These are phyloP conservation scores for Sphaerobolus stellatus DNA, from an alignment of 1,284 basidiomycete genomes.

Conservation along the genomic window DNA sequence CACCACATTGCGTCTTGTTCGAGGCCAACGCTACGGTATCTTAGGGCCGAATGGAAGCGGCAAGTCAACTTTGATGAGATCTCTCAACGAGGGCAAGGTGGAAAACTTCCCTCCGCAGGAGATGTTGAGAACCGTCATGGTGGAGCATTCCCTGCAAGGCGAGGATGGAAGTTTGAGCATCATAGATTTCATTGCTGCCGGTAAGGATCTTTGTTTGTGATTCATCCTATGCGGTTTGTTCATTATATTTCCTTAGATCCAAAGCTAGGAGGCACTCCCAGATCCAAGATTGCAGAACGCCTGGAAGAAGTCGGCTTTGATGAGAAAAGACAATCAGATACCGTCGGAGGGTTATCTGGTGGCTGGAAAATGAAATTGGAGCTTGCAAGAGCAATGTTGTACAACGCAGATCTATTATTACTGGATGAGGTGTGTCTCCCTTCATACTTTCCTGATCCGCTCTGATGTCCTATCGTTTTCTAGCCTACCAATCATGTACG, in stretches of 20 bases:
- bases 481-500: slow-evolving; percentile 92
- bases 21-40: slow-evolving; percentile 93
- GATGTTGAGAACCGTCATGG: slow-evolving; percentile 88
- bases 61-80: slow-evolving; percentile 96
- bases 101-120: slow-evolving; percentile 94
- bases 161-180: slow-evolving; percentile 83
- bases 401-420: slow-evolving; percentile 91
- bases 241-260: slow-evolving; percentile 25
- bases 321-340: slow-evolving; percentile 79
- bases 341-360: slow-evolving; percentile 90
- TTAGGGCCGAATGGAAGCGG: slow-evolving; percentile 95
- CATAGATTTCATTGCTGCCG: slow-evolving; percentile 85
- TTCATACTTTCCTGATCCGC: slow-evolving; percentile 10
- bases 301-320: slow-evolving; percentile 90
- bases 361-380: slow-evolving; percentile 99
- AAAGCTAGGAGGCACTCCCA: slow-evolving; percentile 52
- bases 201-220: slow-evolving; percentile 40
- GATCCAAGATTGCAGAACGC: slow-evolving; percentile 74
- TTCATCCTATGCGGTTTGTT: not conserved
- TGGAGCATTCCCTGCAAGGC: slow-evolving; percentile 93
- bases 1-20: slow-evolving; percentile 87
- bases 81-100: slow-evolving; percentile 91
- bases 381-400: slow-evolving; percentile 91
- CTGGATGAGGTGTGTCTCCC: slow-evolving; percentile 68
- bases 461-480: slow-evolving; percentile 7